phyloP scores from a whole-genome alignment of 75 land plant genomes.

The Pinus taeda region DNA sequence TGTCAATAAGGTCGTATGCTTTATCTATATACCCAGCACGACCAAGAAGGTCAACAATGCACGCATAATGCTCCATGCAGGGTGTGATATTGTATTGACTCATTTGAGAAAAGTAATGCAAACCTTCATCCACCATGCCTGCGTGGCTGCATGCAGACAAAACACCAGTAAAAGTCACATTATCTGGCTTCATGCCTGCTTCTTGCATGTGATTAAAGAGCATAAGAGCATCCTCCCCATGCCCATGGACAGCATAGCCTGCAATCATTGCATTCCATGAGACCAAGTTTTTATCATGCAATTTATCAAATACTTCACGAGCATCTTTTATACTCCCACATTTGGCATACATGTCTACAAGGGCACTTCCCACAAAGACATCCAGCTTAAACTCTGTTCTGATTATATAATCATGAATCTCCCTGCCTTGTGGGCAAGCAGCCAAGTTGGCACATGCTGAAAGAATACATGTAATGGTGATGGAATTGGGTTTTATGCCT shows the following conservation, averaged over 20 bases:
- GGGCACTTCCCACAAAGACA: slow-evolving; percentile 57
- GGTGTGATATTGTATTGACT: slow-evolving; percentile 20
- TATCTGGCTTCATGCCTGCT: slow-evolving; percentile 39
- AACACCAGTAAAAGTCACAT: slow-evolving; percentile 43
- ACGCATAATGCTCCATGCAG: slow-evolving; percentile 17
- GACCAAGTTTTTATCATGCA: slow-evolving; percentile 35
- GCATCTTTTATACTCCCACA: slow-evolving; percentile 51
- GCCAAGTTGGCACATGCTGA: slow-evolving; percentile 47
- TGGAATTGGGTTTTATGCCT: slow-evolving; percentile 18
- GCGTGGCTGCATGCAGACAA: slow-evolving; percentile 67
- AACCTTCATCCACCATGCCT: slow-evolving; percentile 61
- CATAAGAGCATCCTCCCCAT: slow-evolving; percentile 38
- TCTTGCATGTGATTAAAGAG: slow-evolving; percentile 38
- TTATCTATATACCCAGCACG: slow-evolving; percentile 22
- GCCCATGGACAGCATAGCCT: slow-evolving; percentile 58
- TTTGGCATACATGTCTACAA: slow-evolving; percentile 71
- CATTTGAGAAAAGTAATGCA: slow-evolving; percentile 42
- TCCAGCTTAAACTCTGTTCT: slow-evolving; percentile 29
- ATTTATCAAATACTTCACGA: slow-evolving; percentile 42
- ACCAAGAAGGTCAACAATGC: slow-evolving; percentile 22
- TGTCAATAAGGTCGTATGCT: slow-evolving; percentile 7
- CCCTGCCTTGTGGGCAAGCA: slow-evolving; percentile 31
- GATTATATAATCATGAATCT: slow-evolving; percentile 50
- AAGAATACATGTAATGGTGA: slow-evolving; percentile 48
- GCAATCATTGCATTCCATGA: slow-evolving; percentile 76